phyloP scores from a whole-genome alignment of 2,329 filamentous ascomycete species.

The Stemphylium lycopersici region DNA sequence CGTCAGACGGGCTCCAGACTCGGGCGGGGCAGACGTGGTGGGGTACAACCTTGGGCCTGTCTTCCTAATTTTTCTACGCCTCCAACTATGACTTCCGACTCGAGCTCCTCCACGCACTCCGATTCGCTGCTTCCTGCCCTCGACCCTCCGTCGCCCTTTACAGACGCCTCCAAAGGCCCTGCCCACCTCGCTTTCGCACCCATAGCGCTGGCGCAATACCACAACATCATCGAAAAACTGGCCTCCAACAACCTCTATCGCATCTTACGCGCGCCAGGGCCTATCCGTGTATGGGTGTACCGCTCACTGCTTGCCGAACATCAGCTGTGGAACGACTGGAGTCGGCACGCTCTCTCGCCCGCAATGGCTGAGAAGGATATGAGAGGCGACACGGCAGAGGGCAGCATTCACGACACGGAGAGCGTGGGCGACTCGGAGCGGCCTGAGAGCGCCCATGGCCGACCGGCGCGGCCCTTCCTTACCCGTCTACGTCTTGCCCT shows the following conservation, averaged over 20 bases:
- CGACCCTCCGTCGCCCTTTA: conserved; percentile 5
- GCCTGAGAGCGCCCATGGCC: conserved; percentile 18
- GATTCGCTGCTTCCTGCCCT: conserved; percentile 6
- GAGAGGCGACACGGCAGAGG: conserved; percentile 8
- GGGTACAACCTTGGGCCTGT: conserved; percentile 5
- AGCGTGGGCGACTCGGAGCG: conserved; percentile 20
- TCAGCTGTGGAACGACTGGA: conserved; percentile 29
- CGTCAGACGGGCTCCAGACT: not conserved
- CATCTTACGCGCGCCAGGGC: conserved; percentile 34
- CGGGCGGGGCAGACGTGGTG: conserved; percentile 3
- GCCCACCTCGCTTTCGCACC: conserved; percentile 26
- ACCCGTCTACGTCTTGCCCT: conserved; percentile 55
- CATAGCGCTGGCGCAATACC: conserved; percentile 34
- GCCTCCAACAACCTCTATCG: conserved; percentile 33
- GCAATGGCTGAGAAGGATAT: conserved; percentile 10
- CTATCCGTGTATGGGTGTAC: conserved; percentile 36
- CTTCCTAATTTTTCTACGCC: conserved; percentile 12
- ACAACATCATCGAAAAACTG: conserved; percentile 27
- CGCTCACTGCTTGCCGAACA: conserved; percentile 30
- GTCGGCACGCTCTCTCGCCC: conserved; percentile 8
- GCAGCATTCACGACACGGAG: conserved; percentile 17
- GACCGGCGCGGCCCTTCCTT: conserved; percentile 43
- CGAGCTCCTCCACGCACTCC: conserved; percentile 12
- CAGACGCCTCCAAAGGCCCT: conserved; percentile 6
- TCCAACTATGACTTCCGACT: conserved; percentile 13